These are phyloP conservation scores for Talaromyces borbonicus DNA, from an alignment of 495 filamentous ascomycete genomes.

Conservation along the genomic window DNA sequence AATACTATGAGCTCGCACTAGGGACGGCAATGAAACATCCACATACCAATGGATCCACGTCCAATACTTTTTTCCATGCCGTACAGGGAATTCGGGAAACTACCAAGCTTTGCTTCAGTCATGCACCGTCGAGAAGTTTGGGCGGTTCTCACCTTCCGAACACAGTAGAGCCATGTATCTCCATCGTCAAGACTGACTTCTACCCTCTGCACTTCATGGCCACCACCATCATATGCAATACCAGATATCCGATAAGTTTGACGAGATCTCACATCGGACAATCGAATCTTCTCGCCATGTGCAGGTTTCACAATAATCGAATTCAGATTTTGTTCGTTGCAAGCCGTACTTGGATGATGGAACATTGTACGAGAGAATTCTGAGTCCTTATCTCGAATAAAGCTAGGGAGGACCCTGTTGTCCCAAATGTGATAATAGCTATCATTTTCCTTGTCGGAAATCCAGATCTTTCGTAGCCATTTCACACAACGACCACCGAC, in stretches of 20 bases:
- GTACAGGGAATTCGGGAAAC: slow-evolving; percentile 11
- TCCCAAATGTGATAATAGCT: slow-evolving; percentile 27
- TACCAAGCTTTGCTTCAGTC: too few relatives aligned
- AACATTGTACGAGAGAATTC: slow-evolving; percentile 14
- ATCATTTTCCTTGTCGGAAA: slow-evolving; percentile 42
- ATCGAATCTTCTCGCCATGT: slow-evolving; percentile 18
- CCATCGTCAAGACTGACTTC: slow-evolving; percentile 48
- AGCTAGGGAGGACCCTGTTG: slow-evolving; percentile 20
- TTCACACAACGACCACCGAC: slow-evolving; percentile 50
- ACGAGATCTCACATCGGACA: slow-evolving; percentile 12
- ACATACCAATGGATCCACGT: slow-evolving; percentile 16
- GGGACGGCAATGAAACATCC: slow-evolving; percentile 4
- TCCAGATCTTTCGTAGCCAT: slow-evolving; percentile 45
- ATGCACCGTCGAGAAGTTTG: too few relatives aligned
- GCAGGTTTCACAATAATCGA: slow-evolving; percentile 14
- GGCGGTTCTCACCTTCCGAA: slow-evolving; percentile 9
- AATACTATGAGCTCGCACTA: slow-evolving; percentile 11
- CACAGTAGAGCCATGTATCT: slow-evolving; percentile 30
- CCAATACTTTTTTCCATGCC: slow-evolving; percentile 16
- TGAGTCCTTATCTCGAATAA: slow-evolving; percentile 18
- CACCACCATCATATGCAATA: slow-evolving; percentile 52
- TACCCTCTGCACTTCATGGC: slow-evolving; percentile 42
- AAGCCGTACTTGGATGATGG: slow-evolving; percentile 12
- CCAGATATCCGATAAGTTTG: slow-evolving; percentile 33
- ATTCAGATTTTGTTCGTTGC: slow-evolving; percentile 14